phyloP scores from a whole-genome alignment of 1,284 basidiomycete species.

The Vanrija sp. region DNA sequence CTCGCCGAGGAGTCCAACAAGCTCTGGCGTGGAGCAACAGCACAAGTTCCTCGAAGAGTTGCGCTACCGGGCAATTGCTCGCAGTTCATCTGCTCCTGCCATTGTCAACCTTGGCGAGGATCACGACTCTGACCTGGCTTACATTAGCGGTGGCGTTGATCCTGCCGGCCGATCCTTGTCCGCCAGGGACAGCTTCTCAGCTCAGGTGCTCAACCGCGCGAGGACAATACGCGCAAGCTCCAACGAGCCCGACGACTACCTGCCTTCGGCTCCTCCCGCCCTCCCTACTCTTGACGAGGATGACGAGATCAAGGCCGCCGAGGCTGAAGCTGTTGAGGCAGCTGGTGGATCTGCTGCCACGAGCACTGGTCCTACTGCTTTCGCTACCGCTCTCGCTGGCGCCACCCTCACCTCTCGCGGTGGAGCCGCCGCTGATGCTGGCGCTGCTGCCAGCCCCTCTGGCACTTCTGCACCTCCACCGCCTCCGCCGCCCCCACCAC shows the following conservation, averaged over 20 bases:
- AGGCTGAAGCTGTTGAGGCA: conserved; percentile 10
- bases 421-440: background rate
- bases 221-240: conserved; percentile 10
- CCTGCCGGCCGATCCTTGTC: background rate
- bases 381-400: too few relatives aligned
- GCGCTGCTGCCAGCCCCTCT: background rate
- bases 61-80: conserved; percentile 34
- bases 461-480: background rate
- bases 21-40: background rate
- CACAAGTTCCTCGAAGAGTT: conserved; percentile 43
- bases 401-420: too few relatives aligned
- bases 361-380: too few relatives aligned
- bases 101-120: conserved; percentile 29
- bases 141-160: background rate
- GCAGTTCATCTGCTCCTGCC: conserved; percentile 34
- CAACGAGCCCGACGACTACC: conserved; percentile 17
- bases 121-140: conserved; percentile 38
- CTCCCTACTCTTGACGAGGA: conserved; percentile 51
- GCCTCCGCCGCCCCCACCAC: conserved; percentile 11
- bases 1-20: conserved; percentile 18
- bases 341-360: background rate
- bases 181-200: conserved; percentile 11
- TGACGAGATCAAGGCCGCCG: conserved; percentile 21
- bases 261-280: conserved; percentile 4
- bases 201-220: conserved; percentile 18